Evolutionary conservation across 176 grass and related monocot genomes (phyloP).

Genomic region (Pharus latifolius): DNA sequence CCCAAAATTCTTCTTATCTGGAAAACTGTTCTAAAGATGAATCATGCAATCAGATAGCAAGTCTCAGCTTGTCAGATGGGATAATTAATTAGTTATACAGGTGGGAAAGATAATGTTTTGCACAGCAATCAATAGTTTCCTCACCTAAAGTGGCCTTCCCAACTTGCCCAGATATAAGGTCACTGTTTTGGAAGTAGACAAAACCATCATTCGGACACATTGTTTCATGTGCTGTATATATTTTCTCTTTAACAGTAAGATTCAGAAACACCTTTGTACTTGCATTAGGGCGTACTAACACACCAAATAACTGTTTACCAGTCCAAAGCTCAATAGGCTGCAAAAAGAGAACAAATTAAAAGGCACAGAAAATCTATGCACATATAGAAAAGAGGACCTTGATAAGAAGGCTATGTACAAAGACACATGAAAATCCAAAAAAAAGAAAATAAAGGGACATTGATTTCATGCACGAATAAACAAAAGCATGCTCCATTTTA

Average conservation of each 20-base stretch:
- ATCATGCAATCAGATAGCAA: not conserved
- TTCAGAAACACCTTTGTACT: slow-evolving; percentile 82
- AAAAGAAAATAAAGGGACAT: not conserved
- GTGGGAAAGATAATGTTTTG: not conserved
- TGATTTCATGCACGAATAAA: slow-evolving; percentile 2
- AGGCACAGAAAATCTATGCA: not conserved
- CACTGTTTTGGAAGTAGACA: slow-evolving; percentile 93
- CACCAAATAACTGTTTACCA: slow-evolving; percentile 88
- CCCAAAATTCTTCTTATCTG: not conserved
- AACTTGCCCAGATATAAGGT: slow-evolving; percentile 82
- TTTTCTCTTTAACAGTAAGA: slow-evolving; percentile 77
- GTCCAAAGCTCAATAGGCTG: slow-evolving; percentile 97
- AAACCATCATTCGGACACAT: slow-evolving; percentile 91
- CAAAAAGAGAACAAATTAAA: slow-evolving; percentile 22
- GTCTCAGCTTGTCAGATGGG: not conserved
- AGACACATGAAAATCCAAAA: not conserved
- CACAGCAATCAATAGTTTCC: not conserved
- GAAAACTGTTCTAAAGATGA: not conserved
- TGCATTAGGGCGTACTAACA: slow-evolving; percentile 87
- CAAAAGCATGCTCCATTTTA: not conserved
- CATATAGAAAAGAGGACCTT: not conserved
- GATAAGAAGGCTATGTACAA: slow-evolving; percentile 16
- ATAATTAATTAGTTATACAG: not conserved
- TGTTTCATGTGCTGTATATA: slow-evolving; percentile 36
- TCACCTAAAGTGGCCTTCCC: slow-evolving; percentile 91